Conservation (phyloP, 805 yeast species). For the Candida stauntonica region DNA sequence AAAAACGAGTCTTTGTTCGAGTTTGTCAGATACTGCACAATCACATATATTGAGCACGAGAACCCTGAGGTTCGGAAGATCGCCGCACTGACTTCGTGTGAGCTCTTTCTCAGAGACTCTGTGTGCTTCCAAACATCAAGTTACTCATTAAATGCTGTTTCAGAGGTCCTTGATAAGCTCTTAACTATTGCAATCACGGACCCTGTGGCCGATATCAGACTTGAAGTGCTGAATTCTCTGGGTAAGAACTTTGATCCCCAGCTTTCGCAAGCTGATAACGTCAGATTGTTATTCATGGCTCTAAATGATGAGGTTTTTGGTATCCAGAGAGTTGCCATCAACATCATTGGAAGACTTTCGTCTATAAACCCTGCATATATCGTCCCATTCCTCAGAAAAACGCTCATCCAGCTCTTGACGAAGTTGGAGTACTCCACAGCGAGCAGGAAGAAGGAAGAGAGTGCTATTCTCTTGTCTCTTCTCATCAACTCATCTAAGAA, state of each 20-base stretch:
- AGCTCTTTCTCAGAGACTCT: slow-evolving; percentile 70
- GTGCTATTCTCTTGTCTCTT: slow-evolving; percentile 68
- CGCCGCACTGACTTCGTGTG: slow-evolving; percentile 81
- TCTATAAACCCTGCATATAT: slow-evolving; percentile 91
- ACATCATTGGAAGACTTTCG: slow-evolving; percentile 78
- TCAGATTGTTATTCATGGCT: slow-evolving; percentile 78
- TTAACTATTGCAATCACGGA: slow-evolving; percentile 85
- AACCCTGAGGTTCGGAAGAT: slow-evolving; percentile 74
- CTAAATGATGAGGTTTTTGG: slow-evolving; percentile 86
- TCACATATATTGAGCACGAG: slow-evolving; percentile 79
- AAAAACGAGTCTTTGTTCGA: slow-evolving; percentile 75
- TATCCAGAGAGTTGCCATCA: slow-evolving; percentile 73
- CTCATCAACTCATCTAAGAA: slow-evolving; percentile 75
- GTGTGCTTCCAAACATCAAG: slow-evolving; percentile 81
- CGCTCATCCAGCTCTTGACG: slow-evolving; percentile 79
- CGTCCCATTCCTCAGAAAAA: slow-evolving; percentile 86
- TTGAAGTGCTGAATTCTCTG: slow-evolving; percentile 70
- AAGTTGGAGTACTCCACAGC: slow-evolving; percentile 79
- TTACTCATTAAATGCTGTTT: slow-evolving; percentile 75
- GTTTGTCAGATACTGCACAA: slow-evolving; percentile 78
- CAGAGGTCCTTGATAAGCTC: slow-evolving; percentile 77
- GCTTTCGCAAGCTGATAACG: slow-evolving; percentile 89
- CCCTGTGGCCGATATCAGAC: slow-evolving; percentile 77
- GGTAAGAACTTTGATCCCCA: slow-evolving; percentile 84
- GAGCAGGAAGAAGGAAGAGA: slow-evolving; percentile 78